Evolutionary conservation across 345 rosid genomes (phyloP).

Genomic region (Conringia planisiliqua): DNA sequence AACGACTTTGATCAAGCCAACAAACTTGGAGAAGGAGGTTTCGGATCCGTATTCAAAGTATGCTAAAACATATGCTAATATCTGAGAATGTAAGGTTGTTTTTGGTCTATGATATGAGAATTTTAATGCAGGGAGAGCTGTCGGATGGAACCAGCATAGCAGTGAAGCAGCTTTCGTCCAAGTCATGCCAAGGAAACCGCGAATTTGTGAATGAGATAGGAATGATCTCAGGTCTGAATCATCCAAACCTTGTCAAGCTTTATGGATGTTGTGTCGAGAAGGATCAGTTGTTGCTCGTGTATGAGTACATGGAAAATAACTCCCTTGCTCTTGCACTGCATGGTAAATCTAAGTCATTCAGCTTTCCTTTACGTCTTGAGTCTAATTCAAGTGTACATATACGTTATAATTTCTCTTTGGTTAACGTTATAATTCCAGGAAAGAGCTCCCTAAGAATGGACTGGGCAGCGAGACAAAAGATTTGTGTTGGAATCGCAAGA

Average conservation of each 20-base stretch:
- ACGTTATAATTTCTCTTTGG: neutral
- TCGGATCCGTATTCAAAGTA: slow-evolving; percentile 31
- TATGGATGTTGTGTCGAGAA: slow-evolving; percentile 42
- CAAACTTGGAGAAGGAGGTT: slow-evolving; percentile 34
- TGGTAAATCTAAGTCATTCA: neutral
- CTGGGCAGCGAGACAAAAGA: slow-evolving; percentile 47
- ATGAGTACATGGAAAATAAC: slow-evolving; percentile 33
- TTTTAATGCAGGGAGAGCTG: neutral
- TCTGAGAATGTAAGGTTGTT: too few species aligned
- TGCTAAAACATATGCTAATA: neutral
- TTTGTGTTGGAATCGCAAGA: slow-evolving; percentile 57
- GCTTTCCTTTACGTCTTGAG: neutral
- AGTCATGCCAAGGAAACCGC: slow-evolving; percentile 41
- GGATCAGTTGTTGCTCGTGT: slow-evolving; percentile 35
- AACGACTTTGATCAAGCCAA: slow-evolving; percentile 19
- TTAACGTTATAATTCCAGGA: neutral
- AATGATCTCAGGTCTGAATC: slow-evolving; percentile 38
- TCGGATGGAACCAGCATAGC: slow-evolving; percentile 34
- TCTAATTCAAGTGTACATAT: neutral
- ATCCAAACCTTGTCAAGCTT: slow-evolving; percentile 42
- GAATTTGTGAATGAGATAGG: slow-evolving; percentile 46
- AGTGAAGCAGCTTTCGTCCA: slow-evolving; percentile 41
- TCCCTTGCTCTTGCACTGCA: slow-evolving; percentile 31
- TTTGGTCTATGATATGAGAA: neutral
- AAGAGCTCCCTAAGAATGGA: slow-evolving; percentile 28